Percentiles rank a stretch among this genome's conserved stretches.
These are phyloP conservation scores for Acidomyces sp. DNA, from an alignment of 495 filamentous ascomycete genomes.

Conservation along the genomic window DNA sequence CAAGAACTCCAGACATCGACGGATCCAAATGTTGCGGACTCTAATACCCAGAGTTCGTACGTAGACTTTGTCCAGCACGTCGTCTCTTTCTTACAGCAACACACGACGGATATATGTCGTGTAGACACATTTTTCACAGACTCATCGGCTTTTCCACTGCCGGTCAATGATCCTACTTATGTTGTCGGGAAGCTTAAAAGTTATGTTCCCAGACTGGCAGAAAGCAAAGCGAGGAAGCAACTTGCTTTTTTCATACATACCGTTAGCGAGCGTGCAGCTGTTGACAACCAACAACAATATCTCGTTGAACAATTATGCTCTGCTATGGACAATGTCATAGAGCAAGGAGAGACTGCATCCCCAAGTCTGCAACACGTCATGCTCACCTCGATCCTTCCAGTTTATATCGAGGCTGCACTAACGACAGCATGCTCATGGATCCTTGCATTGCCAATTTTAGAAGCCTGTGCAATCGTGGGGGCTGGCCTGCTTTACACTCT, in stretches of 20 bases:
- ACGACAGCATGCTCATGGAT: conserved; percentile 43
- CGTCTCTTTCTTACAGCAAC: conserved; percentile 51
- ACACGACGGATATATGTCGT: conserved; percentile 47
- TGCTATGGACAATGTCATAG: conserved; percentile 41
- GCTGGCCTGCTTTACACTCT: conserved; percentile 37
- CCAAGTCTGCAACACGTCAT: conserved; percentile 46
- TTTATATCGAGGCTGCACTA: conserved; percentile 45
- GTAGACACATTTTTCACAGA: conserved; percentile 60
- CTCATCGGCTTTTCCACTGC: conserved; percentile 50
- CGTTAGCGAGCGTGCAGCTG: conserved; percentile 47
- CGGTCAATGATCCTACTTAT: conserved; percentile 51
- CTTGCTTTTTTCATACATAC: conserved; percentile 51
- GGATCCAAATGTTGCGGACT: neutral
- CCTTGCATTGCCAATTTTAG: conserved; percentile 42
- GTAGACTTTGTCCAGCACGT: conserved; percentile 54
- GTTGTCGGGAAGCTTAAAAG: conserved; percentile 53
- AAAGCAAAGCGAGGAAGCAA: conserved; percentile 40
- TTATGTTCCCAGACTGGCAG: conserved; percentile 46
- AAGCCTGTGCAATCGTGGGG: conserved; percentile 36
- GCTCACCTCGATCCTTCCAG: conserved; percentile 48
- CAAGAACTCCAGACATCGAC: conserved; percentile 37
- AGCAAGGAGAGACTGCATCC: conserved; percentile 31
- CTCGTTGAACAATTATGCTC: conserved; percentile 45
- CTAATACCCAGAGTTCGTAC: conserved; percentile 39
- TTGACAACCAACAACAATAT: conserved; percentile 47